phyloP scores from a whole-genome alignment of 1,139 yeast species.

The Kodamaea plutei region DNA sequence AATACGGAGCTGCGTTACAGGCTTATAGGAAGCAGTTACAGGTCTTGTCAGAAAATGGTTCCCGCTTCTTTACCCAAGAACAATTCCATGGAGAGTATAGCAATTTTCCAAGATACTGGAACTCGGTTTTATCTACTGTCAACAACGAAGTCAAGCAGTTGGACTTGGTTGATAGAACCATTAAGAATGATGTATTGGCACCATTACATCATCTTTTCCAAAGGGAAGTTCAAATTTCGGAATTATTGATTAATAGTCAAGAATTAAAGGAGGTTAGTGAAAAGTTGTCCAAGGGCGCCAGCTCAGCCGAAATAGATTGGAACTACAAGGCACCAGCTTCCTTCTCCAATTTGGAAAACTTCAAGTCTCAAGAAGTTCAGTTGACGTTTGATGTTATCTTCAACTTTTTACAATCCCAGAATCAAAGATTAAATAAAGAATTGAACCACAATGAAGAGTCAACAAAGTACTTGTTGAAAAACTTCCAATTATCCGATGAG shows the following conservation, averaged over 20 bases:
- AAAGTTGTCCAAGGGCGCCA: slow-evolving; percentile 14
- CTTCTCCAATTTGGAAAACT: slow-evolving; percentile 70
- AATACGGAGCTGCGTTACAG: slow-evolving; percentile 12
- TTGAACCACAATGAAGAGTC: slow-evolving; percentile 60
- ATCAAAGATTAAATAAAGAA: slow-evolving; percentile 43
- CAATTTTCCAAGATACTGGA: slow-evolving; percentile 54
- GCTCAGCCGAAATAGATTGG: slow-evolving; percentile 52
- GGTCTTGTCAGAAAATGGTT: slow-evolving; percentile 13
- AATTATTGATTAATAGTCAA: slow-evolving; percentile 37
- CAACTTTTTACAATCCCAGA: slow-evolving; percentile 61
- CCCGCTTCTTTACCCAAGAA: slow-evolving; percentile 10
- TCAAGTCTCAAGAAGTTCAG: slow-evolving; percentile 64
- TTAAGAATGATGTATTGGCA: slow-evolving; percentile 54
- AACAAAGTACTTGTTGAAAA: slow-evolving; percentile 56
- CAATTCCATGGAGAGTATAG: slow-evolving; percentile 43
- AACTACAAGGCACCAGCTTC: slow-evolving; percentile 73
- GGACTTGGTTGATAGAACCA: slow-evolving; percentile 46
- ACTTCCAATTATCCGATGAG: slow-evolving; percentile 37
- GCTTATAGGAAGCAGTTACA: slow-evolving; percentile 13
- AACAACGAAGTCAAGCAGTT: slow-evolving; percentile 51
- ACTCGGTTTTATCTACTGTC: slow-evolving; percentile 48
- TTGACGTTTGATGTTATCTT: slow-evolving; percentile 66
- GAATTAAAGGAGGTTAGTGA: slow-evolving; percentile 37
- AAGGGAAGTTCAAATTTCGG: slow-evolving; percentile 48
- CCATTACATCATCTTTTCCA: slow-evolving; percentile 52